Base-by-base conservation (phyloP, 495 filamentous ascomycete species). In the Aspergillus sparsus region DNA sequence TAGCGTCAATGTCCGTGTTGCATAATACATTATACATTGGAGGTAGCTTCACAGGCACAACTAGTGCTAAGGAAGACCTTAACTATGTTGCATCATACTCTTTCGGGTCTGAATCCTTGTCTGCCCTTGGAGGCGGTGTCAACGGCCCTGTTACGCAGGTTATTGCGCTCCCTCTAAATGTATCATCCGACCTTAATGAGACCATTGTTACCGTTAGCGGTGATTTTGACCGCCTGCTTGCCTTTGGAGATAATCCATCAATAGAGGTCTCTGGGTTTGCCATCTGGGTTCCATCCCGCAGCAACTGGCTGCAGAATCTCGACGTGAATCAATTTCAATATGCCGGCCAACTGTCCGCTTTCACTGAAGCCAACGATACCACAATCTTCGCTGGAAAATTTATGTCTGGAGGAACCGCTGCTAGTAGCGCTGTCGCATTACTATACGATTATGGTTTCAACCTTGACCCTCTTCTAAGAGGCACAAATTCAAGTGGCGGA, bases 261-360 rank as follows among this genome's bases (percentile, higher is more conserved):
- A 73, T 85, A 10, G 64, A 81, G 11, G 88, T 86, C 2, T 68
- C 82, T 50, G 91, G 92, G 1, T 93, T 98, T 68, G 94, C 89
- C 33, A 77, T 97, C 27, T 99, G 94, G 94, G 88, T 98, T n/a
- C 91, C 92, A 18, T 94, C 92, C 6, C 82, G 80, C 50, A 83
- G 85, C 42, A 91, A 95, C 67, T 99, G 94, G 94, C 75, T 98
- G 21, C 85, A 91, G 71, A 93, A 92, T 63, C 76, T 98, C 42
- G 76, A 90, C 47, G 70, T 85, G 42, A 74, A 81, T n/a, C 79
- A 84, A 49, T 83, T 89, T 58, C 74, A 82, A 13, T 83, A 94
- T 62, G 73, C 77, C 55, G 94, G 94, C 15, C 69, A 87, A 42
- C 78, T 99, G 37, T 87, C 86, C 4, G 81, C 90, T 10, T 81